These are phyloP conservation scores for Penicillium goetzii DNA, from an alignment of 495 filamentous ascomycete genomes.

Conservation along the genomic window DNA sequence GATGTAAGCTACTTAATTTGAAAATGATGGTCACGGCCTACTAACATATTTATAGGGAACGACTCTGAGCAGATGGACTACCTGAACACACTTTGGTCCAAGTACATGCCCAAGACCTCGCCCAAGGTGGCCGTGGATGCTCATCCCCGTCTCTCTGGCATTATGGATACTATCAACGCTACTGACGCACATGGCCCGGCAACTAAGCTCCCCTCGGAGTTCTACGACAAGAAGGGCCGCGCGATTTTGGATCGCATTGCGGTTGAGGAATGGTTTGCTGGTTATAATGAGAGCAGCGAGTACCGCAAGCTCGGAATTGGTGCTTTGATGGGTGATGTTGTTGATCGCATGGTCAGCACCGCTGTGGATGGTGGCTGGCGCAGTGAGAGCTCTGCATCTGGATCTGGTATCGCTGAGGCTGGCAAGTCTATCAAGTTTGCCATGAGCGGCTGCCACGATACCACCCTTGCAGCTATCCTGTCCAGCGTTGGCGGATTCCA, in stretches of 20 bases:
- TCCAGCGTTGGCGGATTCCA: conserved; percentile 79
- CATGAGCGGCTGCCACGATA: conserved; percentile 91
- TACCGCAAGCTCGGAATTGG: conserved; percentile 89
- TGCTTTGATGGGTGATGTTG: conserved; percentile 78
- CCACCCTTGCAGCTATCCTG: conserved; percentile 81
- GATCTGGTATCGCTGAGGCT: conserved; percentile 42
- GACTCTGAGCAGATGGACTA: conserved; percentile 80
- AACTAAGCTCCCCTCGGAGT: conserved; percentile 77
- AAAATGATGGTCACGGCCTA: not conserved
- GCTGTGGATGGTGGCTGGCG: conserved; percentile 62
- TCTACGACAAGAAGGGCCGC: conserved; percentile 77
- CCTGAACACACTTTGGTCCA: conserved; percentile 72
- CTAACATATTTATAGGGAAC: conserved; percentile 57
- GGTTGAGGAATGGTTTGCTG: conserved; percentile 92
- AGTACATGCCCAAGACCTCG: conserved; percentile 78
- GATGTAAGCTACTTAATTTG: conserved; percentile 52
- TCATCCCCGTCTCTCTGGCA: conserved; percentile 80
- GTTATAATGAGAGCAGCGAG: conserved; percentile 80
- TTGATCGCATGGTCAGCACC: conserved; percentile 78
- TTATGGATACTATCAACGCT: conserved; percentile 92
- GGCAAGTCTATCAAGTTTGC: conserved; percentile 67
- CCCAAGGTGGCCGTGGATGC: conserved; percentile 78
- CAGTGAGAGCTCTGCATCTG: conserved; percentile 59
- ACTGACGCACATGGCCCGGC: conserved; percentile 82
- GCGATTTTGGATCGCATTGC: conserved; percentile 76